A percentile compares a stretch with the other conserved stretches of the same genome.
These are phyloP conservation scores for Ogataea ganodermae DNA, from an alignment of 805 yeast species.

Conservation along the genomic window DNA sequence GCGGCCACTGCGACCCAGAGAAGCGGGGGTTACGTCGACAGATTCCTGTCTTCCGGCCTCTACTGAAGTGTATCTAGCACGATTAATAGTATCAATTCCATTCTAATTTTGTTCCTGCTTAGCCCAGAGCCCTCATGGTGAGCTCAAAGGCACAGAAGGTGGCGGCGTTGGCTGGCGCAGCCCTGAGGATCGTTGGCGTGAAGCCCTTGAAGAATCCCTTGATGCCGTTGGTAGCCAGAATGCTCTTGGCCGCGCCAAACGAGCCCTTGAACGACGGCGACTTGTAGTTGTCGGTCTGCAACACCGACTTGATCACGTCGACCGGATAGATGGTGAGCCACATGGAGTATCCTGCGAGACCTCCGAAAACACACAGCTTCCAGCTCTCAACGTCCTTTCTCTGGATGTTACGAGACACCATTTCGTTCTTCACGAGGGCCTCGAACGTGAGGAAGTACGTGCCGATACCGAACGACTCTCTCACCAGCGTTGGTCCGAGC, in stretches of 20 bases:
- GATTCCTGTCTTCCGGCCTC: conserved; percentile 27
- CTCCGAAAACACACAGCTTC: conserved; percentile 87
- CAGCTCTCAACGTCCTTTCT: conserved; percentile 84
- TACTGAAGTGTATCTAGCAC: not conserved
- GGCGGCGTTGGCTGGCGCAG: conserved; percentile 98
- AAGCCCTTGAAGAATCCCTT: conserved; percentile 89
- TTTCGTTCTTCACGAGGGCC: conserved; percentile 73
- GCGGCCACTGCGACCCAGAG: conserved; percentile 15
- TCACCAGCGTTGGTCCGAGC: conserved; percentile 71
- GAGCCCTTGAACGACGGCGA: conserved; percentile 62
- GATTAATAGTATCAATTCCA: too few relatives aligned
- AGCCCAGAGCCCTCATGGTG: conserved; percentile 67
- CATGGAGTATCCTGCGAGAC: conserved; percentile 84
- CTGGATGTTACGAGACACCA: conserved; percentile 43
- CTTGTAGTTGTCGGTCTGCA: conserved; percentile 72
- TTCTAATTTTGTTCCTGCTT: too few relatives aligned
- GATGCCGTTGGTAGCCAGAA: conserved; percentile 61
- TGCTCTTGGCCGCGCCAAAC: conserved; percentile 56
- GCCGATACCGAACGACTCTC: conserved; percentile 91
- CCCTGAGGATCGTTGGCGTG: conserved; percentile 88
- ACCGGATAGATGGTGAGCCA: conserved; percentile 87
- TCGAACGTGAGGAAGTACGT: conserved; percentile 88
- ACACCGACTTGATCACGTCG: conserved; percentile 86
- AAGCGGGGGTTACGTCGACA: conserved; percentile 26
- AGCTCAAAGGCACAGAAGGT: conserved; percentile 93